Percentiles rank a stretch among this genome's conserved stretches.
Conservation (phyloP, 257 asterid genomes). For the Apocynum venetum region DNA sequence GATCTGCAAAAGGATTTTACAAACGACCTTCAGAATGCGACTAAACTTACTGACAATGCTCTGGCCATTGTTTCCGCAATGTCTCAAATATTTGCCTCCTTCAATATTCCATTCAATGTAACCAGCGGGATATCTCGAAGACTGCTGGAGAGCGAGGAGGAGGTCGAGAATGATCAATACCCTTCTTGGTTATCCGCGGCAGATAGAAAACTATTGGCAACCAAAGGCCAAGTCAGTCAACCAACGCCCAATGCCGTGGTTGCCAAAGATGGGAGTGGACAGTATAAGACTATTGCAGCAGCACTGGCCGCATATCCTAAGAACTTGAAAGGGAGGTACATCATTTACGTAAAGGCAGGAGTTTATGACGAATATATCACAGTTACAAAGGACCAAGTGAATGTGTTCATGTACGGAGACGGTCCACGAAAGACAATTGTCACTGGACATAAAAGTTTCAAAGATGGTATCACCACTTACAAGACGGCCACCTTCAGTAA, state of each 20-base stretch:
- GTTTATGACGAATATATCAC: conserved; percentile 46
- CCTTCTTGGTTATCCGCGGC: conserved; percentile 33
- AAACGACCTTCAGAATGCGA: conserved; percentile 26
- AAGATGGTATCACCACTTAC: conserved; percentile 46
- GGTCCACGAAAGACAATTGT: conserved; percentile 60
- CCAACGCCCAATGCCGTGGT: conserved; percentile 38
- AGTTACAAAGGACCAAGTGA: conserved; percentile 40
- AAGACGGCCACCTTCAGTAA: conserved; percentile 47
- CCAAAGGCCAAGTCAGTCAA: not conserved
- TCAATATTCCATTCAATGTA: conserved; percentile 19
- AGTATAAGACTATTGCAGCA: conserved; percentile 35
- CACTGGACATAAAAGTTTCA: conserved; percentile 38
- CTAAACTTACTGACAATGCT: conserved; percentile 37
- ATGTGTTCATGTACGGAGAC: conserved; percentile 73
- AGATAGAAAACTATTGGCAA: conserved; percentile 34
- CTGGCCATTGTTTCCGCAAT: conserved; percentile 34
- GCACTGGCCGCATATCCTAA: conserved; percentile 54
- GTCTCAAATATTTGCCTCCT: conserved; percentile 21
- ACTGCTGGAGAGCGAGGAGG: conserved; percentile 4
- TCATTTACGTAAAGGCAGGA: conserved; percentile 68
- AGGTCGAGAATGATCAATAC: conserved; percentile 6
- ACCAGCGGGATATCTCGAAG: conserved; percentile 4
- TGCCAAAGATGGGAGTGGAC: conserved; percentile 58
- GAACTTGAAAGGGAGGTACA: conserved; percentile 43
- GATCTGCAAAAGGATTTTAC: conserved; percentile 20